phyloP scores from a whole-genome alignment of 73 alveolate species.

The Breviolum minutum region DNA sequence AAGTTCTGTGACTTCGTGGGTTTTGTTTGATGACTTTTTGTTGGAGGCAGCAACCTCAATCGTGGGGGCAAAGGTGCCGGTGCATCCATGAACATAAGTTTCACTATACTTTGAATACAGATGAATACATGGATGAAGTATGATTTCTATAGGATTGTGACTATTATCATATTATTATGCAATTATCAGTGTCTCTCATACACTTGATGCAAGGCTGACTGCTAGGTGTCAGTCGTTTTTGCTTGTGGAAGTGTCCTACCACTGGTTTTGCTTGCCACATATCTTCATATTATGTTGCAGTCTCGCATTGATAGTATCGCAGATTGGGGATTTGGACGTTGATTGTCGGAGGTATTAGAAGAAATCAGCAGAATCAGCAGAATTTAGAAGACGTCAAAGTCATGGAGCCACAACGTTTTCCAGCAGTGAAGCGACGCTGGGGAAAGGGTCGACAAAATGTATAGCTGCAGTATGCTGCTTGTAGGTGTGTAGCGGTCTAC shows the following conservation, averaged over 20 bases:
- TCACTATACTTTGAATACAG: too few relatives aligned
- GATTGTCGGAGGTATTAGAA: not conserved
- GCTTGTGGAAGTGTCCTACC: too few relatives aligned
- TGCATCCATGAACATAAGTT: too few relatives aligned
- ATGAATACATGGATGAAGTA: too few relatives aligned
- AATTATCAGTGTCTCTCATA: too few relatives aligned
- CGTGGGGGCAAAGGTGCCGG: not conserved
- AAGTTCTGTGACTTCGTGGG: not conserved
- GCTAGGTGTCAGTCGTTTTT: too few relatives aligned
- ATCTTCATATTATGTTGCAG: too few relatives aligned
- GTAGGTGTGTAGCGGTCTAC: not conserved
- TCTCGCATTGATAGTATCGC: not conserved
- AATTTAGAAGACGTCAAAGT: not conserved
- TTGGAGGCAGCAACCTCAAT: not conserved
- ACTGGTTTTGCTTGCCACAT: too few relatives aligned
- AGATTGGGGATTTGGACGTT: not conserved
- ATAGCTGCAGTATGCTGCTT: not conserved
- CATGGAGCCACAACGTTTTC: conserved; percentile 8
- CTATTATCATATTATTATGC: too few relatives aligned
- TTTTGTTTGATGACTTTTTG: not conserved
- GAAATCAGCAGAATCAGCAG: too few relatives aligned
- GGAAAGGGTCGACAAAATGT: conserved; percentile 49
- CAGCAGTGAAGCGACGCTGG: conserved; percentile 80
- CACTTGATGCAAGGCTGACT: too few relatives aligned
- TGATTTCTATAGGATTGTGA: too few relatives aligned